phyloP scores from a whole-genome alignment of 2,329 filamentous ascomycete species.

The Tolypocladium pustulatum region DNA sequence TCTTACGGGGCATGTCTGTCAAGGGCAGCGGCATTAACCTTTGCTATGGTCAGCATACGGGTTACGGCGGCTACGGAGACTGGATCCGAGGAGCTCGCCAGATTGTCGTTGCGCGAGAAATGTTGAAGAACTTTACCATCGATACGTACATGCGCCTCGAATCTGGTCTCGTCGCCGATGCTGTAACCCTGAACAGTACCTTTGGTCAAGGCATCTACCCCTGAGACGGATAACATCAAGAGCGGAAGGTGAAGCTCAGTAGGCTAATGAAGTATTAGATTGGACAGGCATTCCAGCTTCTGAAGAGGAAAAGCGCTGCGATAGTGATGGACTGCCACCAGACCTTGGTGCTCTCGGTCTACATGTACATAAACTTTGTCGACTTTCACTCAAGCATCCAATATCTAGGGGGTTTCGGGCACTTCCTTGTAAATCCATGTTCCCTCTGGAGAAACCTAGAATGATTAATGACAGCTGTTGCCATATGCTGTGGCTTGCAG shows the following conservation, averaged over 20 bases:
- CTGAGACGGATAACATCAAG: neutral
- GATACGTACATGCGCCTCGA: conserved; percentile 55
- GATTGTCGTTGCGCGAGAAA: conserved; percentile 34
- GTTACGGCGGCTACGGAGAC: conserved; percentile 59
- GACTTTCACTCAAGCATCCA: no score
- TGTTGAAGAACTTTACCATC: conserved; percentile 26
- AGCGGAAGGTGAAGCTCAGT: neutral
- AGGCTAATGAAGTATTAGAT: neutral
- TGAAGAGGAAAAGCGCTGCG: no score
- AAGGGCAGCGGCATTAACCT: conserved; percentile 33
- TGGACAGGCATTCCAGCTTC: no score
- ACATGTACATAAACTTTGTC: no score
- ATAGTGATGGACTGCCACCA: no score
- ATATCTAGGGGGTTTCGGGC: no score
- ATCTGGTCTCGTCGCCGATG: conserved; percentile 37
- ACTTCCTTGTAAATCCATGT: no score
- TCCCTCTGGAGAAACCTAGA: no score
- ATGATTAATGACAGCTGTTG: no score
- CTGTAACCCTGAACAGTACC: conserved; percentile 38
- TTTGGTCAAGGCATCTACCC: neutral
- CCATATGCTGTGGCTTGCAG: no score
- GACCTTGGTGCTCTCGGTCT: no score
- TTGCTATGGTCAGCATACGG: conserved; percentile 55
- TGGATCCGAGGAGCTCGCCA: conserved; percentile 53
- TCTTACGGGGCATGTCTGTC: conserved; percentile 20